Evolutionary conservation across 108 stramenopile species (phyloP), one percentile per base, ranked within the genome.

Genomic region (Cylindrotheca fusiformis): DNA sequence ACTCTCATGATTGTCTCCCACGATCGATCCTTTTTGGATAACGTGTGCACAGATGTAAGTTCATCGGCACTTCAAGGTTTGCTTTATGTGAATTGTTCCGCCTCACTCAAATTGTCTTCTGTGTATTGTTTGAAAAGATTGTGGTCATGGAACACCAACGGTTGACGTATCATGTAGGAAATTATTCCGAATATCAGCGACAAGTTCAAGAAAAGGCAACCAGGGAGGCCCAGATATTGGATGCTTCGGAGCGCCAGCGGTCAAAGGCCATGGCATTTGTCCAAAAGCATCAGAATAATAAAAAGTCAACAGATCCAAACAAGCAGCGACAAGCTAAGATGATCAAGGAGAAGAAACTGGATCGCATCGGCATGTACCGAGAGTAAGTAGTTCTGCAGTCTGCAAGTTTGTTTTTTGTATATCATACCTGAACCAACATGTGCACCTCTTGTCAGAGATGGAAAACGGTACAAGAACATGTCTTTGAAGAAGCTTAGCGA

Each of bases 1-100:
- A 82, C 88, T 26, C 47, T 84, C 14, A 82, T 97, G 54, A 71
- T 87, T 54, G 95, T 95, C 27, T 95, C 96, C 21, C 96, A 98
- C 69, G 97, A 98, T 68, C 74, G 91, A 32, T 63, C 57, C 24
- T 94, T 96, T 64, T 75, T 98, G 55, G 93, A 96, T 69, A 82
- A 87, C 46, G 83, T 93, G 51, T 84, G 83, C 54, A 82, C 82
- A 12, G 82, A 83, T 44, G 22, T 52, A 1, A 52, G 36, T 41
- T 41, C 6, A 14, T 41, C 14, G 10, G 36, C 6, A 6, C 36
- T 10, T 41, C 14, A 41, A 41, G 36, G 6, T 10, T 41, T 14
- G 10, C 10, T 41, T 41, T 41, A 14, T 6, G 14, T 41, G 6
- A 10, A 41, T 41, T 6, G 14, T 41, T 6, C 36, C 6, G 14